A percentile compares a stretch with the other conserved stretches of the same genome.
Evolutionary conservation across 2,329 filamentous ascomycete species (phyloP).

Genomic region (Aquanectria penicillioides): DNA sequence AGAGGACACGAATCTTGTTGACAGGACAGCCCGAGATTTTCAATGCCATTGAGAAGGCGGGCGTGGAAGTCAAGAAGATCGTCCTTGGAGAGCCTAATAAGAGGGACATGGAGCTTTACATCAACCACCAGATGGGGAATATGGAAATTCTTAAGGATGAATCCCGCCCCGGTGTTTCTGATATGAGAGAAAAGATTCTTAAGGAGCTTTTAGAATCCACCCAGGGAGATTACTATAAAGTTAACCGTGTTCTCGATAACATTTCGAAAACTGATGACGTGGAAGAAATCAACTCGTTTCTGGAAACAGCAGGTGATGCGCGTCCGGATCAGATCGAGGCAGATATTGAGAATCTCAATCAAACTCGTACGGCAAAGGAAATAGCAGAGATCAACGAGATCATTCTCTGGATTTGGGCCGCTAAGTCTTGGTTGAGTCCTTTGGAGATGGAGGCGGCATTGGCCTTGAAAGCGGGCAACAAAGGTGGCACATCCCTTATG

Average conservation of each 20-base stretch:
- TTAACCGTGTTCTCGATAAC: constrained; percentile 38
- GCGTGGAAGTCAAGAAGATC: constrained; percentile 33
- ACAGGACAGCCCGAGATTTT: constrained; percentile 35
- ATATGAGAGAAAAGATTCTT: constrained; percentile 47
- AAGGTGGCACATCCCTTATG: constrained; percentile 18
- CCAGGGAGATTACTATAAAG: constrained; percentile 21
- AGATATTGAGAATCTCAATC: constrained; percentile 46
- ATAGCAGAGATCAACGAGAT: constrained; percentile 51
- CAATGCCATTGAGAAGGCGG: constrained; percentile 27
- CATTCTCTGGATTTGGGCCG: constrained; percentile 47
- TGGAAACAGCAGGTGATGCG: constrained; percentile 43
- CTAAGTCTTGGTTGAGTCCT: constrained; percentile 37
- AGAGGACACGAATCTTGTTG: constrained; percentile 41
- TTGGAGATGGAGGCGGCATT: constrained; percentile 40
- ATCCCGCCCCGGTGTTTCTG: constrained; percentile 37
- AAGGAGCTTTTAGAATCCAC: not conserved
- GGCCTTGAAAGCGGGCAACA: constrained; percentile 5
- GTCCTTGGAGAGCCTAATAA: constrained; percentile 39
- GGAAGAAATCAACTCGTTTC: constrained; percentile 46
- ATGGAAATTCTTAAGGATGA: constrained; percentile 45
- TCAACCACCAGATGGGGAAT: constrained; percentile 41
- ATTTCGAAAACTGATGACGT: constrained; percentile 47
- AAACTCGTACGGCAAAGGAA: constrained; percentile 45
- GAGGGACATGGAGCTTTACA: constrained; percentile 45
- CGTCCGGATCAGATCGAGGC: constrained; percentile 45